A percentile compares a stretch with the other conserved stretches of the same genome.
phyloP scores from a whole-genome alignment of 2,329 filamentous ascomycete species.

The Curvularia eragrostidis region DNA sequence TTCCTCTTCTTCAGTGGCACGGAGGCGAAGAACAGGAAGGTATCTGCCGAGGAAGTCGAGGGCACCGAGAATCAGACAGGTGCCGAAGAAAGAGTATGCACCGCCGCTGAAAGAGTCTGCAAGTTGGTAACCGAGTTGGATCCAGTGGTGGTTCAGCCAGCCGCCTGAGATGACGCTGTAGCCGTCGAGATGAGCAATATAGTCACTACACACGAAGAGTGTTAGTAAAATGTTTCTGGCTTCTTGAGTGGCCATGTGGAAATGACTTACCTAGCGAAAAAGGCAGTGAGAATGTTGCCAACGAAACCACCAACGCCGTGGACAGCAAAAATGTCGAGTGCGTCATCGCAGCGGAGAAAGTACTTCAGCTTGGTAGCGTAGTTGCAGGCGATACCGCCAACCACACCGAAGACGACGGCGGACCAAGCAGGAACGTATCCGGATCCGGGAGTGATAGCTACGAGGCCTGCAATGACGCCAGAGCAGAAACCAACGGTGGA shows the following conservation, averaged over 20 bases:
- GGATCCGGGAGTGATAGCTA: conserved; percentile 87
- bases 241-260: not conserved
- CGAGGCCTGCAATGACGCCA: conserved; percentile 84
- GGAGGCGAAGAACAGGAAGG: conserved; percentile 76
- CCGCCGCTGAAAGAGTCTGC: conserved; percentile 80
- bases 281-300: conserved; percentile 66
- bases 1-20: conserved; percentile 78
- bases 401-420: conserved; percentile 77
- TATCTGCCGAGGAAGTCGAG: conserved; percentile 75
- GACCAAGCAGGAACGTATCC: conserved; percentile 87
- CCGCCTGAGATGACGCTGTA: conserved; percentile 71
- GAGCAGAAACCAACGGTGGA: conserved; percentile 94
- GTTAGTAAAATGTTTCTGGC: not conserved
- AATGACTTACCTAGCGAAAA: conserved; percentile 74
- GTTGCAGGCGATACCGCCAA: conserved; percentile 80
- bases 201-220: conserved; percentile 61
- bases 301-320: conserved; percentile 66
- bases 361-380: conserved; percentile 94
- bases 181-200: conserved; percentile 82
- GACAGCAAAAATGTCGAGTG: conserved; percentile 75
- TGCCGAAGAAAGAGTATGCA: conserved; percentile 78
- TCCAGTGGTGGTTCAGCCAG: conserved; percentile 84
- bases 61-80: conserved; percentile 71
- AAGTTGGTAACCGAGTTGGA: conserved; percentile 83
- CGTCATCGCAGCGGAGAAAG: conserved; percentile 79